These are phyloP conservation scores for Yamadazyma sp. DNA, from an alignment of 1,139 yeast genomes.

Conservation along the genomic window DNA sequence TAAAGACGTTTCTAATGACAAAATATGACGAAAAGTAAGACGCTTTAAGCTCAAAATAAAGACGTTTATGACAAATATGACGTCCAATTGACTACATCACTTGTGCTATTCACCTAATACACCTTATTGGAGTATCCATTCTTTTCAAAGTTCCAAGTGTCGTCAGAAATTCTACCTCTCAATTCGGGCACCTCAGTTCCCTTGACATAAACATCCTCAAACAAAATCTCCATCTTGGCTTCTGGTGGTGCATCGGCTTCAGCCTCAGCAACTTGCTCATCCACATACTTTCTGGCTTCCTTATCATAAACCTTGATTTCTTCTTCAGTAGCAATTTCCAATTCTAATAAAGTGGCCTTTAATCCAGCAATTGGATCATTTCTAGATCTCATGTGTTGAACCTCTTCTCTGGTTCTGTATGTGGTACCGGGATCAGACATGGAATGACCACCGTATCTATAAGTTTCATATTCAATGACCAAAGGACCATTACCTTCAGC, in stretches of 20 bases:
- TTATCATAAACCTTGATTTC: slow-evolving; percentile 93
- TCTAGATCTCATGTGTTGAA: slow-evolving; percentile 98
- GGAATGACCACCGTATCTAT: slow-evolving; percentile 99
- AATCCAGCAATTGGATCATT: slow-evolving; percentile 97
- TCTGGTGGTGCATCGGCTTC: slow-evolving; percentile 95
- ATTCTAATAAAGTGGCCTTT: slow-evolving; percentile 80
- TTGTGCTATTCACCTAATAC: too few relatives aligned
- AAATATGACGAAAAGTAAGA: too few relatives aligned
- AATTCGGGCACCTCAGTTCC: slow-evolving; percentile 90
- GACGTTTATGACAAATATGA: too few relatives aligned
- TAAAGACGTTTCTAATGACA: too few relatives aligned
- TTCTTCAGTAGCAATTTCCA: slow-evolving; percentile 85
- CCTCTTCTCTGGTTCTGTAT: slow-evolving; percentile 99
- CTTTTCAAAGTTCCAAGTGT: slow-evolving; percentile 82
- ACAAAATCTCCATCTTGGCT: slow-evolving; percentile 89
- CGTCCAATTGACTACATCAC: too few relatives aligned
- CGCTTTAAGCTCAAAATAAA: too few relatives aligned
- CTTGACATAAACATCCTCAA: slow-evolving; percentile 94
- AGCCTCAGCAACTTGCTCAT: slow-evolving; percentile 90
- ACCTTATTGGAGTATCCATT: slow-evolving; percentile 64
- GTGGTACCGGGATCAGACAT: slow-evolving; percentile 99
- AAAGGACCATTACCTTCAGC: slow-evolving; percentile 93
- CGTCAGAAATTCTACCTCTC: slow-evolving; percentile 96
- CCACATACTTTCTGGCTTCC: slow-evolving; percentile 93
- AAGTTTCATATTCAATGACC: slow-evolving; percentile 94